phyloP scores from a whole-genome alignment of 2,329 filamentous ascomycete species.

The Arthrinium phaeospermum region DNA sequence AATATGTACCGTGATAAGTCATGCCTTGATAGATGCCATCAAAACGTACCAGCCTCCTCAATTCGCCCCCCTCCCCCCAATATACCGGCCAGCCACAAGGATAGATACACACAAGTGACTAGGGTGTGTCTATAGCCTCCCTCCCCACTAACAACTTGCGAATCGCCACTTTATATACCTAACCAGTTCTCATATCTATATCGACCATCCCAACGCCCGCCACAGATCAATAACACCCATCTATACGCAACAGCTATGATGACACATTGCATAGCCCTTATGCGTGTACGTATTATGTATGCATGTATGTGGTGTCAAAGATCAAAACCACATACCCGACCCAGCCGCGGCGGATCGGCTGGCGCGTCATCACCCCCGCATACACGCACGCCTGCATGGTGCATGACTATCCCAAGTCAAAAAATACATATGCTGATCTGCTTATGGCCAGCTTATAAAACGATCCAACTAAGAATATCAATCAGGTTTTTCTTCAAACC shows the following conservation, averaged over 20 bases:
- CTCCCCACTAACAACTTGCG: neutral
- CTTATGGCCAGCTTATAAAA: neutral
- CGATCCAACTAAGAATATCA: neutral
- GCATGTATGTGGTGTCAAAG: too few relatives aligned
- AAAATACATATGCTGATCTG: neutral
- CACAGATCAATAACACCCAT: neutral
- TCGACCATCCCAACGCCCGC: neutral
- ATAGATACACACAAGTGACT: neutral
- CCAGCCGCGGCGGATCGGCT: neutral
- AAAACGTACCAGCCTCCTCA: neutral
- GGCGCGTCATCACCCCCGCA: slow-evolving; percentile 3
- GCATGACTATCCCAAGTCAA: neutral
- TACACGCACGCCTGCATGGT: neutral
- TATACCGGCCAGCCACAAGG: neutral
- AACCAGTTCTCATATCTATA: neutral
- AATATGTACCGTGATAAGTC: neutral
- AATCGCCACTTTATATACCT: neutral
- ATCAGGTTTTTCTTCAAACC: neutral
- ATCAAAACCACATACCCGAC: neutral
- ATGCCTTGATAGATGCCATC: neutral
- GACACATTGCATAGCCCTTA: neutral
- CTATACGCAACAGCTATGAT: neutral
- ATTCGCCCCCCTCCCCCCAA: neutral
- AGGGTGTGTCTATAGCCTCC: neutral
- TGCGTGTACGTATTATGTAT: too few relatives aligned